phyloP scores from a whole-genome alignment of 2,329 filamentous ascomycete species.

The Calycina marina region DNA sequence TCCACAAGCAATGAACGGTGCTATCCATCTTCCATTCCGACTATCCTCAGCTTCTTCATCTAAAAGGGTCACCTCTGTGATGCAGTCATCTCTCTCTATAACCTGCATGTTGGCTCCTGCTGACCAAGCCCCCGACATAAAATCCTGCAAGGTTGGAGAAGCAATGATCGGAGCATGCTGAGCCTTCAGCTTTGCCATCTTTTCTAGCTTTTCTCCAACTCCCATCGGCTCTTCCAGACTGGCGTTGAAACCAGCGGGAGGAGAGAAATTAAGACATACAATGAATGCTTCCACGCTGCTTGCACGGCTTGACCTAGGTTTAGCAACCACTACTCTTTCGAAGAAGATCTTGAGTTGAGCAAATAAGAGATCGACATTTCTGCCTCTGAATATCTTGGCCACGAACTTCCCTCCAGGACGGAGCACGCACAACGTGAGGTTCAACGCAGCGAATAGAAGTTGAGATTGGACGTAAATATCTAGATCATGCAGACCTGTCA shows the following conservation, averaged over 20 bases:
- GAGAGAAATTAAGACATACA: slow-evolving; percentile 79
- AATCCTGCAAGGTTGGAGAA: slow-evolving; percentile 31
- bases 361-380: slow-evolving; percentile 91
- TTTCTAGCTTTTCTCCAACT: slow-evolving; percentile 38
- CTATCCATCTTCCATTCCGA: slow-evolving; percentile 59
- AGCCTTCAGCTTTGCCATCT: slow-evolving; percentile 32
- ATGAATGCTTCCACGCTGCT: slow-evolving; percentile 96
- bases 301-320: slow-evolving; percentile 85
- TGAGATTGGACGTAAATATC: slow-evolving; percentile 98
- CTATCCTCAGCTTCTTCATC: slow-evolving; percentile 24
- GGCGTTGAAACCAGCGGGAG: slow-evolving; percentile 60
- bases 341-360: slow-evolving; percentile 91
- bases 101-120: slow-evolving; percentile 1
- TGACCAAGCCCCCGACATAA: slow-evolving; percentile 29
- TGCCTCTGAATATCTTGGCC: slow-evolving; percentile 90
- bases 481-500: slow-evolving; percentile 90
- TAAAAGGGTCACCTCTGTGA: slow-evolving; percentile 16
- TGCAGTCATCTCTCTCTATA: slow-evolving; percentile 8
- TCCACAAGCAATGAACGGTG: slow-evolving; percentile 92
- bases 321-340: slow-evolving; percentile 73
- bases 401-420: slow-evolving; percentile 92
- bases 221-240: slow-evolving; percentile 65
- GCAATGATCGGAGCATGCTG: slow-evolving; percentile 28
- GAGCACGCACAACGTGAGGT: slow-evolving; percentile 83
- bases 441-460: slow-evolving; percentile 83